Percentiles rank a stretch among this genome's conserved stretches.
phyloP scores from a whole-genome alignment of 169 alveolate genomes.

The Cyclospora cayetanensis region DNA sequence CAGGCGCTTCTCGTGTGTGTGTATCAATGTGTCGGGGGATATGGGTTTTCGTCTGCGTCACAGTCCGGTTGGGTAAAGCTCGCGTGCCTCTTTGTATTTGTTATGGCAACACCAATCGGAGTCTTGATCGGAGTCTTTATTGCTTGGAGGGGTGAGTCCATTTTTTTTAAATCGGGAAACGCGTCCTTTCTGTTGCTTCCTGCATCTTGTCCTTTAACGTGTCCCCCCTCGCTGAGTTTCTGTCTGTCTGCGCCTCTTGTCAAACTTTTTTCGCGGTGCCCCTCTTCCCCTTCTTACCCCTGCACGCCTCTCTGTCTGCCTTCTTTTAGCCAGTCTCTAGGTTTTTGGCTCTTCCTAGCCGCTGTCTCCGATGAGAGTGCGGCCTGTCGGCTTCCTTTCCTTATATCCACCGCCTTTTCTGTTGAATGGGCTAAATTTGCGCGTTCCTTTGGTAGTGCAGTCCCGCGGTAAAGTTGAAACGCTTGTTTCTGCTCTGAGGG shows the following conservation, averaged over 20 bases:
- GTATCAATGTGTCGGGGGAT: not conserved
- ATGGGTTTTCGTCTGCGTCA: not conserved
- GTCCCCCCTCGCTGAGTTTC: not conserved
- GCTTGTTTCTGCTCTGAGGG: not conserved
- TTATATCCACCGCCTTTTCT: too few relatives aligned
- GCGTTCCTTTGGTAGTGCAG: too few relatives aligned
- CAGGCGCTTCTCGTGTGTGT: not conserved
- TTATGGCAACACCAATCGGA: conserved; percentile 40
- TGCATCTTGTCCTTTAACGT: not conserved
- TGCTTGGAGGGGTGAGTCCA: not conserved
- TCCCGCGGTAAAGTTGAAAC: too few relatives aligned
- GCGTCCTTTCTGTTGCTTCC: not conserved
- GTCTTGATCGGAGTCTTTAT: conserved; percentile 2
- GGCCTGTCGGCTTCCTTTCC: too few relatives aligned
- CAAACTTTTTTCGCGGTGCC: not conserved
- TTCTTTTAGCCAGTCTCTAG: not conserved
- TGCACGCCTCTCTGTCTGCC: not conserved
- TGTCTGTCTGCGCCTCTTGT: not conserved
- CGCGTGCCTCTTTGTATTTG: not conserved
- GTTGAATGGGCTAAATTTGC: too few relatives aligned
- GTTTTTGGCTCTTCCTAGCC: not conserved
- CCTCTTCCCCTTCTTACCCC: not conserved
- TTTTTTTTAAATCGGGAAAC: not conserved
- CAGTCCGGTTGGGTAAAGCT: not conserved
- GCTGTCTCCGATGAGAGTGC: too few relatives aligned